Evolutionary conservation across 2,329 filamentous ascomycete genomes (phyloP).

Genomic region (Purpureocillium lavendulum): DNA sequence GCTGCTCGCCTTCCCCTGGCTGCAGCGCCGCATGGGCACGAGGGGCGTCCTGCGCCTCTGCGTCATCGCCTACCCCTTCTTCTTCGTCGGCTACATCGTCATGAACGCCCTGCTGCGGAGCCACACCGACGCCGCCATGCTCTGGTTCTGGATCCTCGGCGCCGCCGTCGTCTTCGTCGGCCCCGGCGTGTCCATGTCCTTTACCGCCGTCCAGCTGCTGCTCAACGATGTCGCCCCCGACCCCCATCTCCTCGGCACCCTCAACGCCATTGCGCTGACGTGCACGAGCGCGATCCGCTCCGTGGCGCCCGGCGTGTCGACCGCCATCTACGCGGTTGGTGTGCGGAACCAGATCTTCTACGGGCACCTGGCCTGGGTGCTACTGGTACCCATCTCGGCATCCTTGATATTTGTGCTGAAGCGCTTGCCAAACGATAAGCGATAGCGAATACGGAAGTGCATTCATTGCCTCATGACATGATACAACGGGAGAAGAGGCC

Average conservation of each 20-base stretch:
- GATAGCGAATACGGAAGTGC: no score
- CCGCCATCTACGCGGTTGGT: constrained; percentile 60
- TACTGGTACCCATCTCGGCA: constrained; percentile 21
- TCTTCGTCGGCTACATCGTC: constrained; percentile 50
- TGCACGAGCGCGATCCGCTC: constrained; percentile 53
- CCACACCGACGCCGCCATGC: constrained; percentile 24
- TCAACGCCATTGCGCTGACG: constrained; percentile 58
- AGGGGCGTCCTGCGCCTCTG: constrained; percentile 54
- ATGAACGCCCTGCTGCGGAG: constrained; percentile 39
- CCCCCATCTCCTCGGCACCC: constrained; percentile 54
- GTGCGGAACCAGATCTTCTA: constrained; percentile 50
- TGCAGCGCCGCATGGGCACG: constrained; percentile 60
- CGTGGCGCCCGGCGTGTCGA: constrained; percentile 56
- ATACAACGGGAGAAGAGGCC: no score
- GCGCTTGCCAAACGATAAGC: constrained; percentile 19
- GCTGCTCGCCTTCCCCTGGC: constrained; percentile 56
- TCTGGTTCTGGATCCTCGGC: constrained; percentile 47
- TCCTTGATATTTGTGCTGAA: constrained; percentile 15
- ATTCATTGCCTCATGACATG: no score
- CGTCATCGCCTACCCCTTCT: constrained; percentile 48
- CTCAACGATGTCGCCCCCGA: constrained; percentile 67
- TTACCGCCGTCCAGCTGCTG: constrained; percentile 63
- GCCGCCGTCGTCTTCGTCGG: constrained; percentile 40
- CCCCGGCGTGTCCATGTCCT: constrained; percentile 58
- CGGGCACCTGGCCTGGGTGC: constrained; percentile 43